Conservation (phyloP, 352 stramenopile genomes). For the Achlya hypogyna region DNA sequence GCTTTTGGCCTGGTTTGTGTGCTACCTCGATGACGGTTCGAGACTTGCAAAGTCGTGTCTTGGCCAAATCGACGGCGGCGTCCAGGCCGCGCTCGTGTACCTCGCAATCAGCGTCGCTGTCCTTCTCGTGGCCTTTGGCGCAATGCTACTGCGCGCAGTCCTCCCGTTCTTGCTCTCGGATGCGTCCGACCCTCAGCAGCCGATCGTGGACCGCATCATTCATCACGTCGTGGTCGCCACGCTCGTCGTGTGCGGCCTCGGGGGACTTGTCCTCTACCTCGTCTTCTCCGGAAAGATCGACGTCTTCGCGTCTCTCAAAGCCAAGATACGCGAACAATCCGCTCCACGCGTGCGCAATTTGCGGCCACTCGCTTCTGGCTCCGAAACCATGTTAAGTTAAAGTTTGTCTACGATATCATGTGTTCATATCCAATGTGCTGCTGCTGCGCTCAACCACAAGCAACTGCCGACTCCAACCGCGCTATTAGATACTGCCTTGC, state of each 20-base stretch:
- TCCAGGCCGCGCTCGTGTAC: background rate
- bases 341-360: background rate
- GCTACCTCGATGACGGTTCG: background rate
- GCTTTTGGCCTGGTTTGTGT: background rate
- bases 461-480: too few species aligned
- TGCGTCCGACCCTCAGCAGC: background rate
- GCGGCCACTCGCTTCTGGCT: background rate
- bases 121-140: background rate
- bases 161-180: background rate
- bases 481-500: too few species aligned
- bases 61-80: background rate
- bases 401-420: too few species aligned
- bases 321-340: background rate
- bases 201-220: background rate
- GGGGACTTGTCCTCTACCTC: background rate
- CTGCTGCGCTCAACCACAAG: too few species aligned
- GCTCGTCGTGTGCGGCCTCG: background rate
- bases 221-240: background rate
- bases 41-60: background rate
- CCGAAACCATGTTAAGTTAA: too few species aligned
- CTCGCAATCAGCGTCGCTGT: background rate
- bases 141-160: background rate
- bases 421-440: too few species aligned
- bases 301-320: background rate
- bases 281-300: background rate